Base-by-base conservation (phyloP, 192 early-diverging fungal genomes). In the Lobosporangium transversale region DNA sequence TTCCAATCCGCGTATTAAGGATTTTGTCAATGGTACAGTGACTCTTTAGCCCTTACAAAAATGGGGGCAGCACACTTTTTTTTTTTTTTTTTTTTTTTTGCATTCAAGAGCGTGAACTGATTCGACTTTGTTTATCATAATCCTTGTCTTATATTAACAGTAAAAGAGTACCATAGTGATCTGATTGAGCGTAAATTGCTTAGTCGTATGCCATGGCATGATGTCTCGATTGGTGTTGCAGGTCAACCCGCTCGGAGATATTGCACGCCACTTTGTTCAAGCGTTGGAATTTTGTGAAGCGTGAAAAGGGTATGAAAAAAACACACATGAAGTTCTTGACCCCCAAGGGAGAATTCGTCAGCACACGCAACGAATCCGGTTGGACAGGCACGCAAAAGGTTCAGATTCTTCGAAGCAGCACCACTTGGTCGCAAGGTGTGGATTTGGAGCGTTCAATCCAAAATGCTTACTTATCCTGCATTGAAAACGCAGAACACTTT, bases 151-250 rank as follows among this genome's bases (percentile, higher is more conserved):
- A n/a, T n/a, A n/a, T 15, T n/a, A 21, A n/a, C 51, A 87, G 86
- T 87, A 36, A 66, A 85, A 44, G 64, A 83, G 1, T 87, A 85
- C 80, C 68, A 84, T 35, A 66, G 55, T 47, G 66, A 79, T n/a
- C 30, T 88, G 24, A 79, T 86, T 12, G 80, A 86, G 40, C 80
- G 81, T 43, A 70, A 73, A 4, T 52, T 73, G 6, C 70, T 81
- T 2, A 59, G 89, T 51, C 86, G 94, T 47, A 94, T 95, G 94
- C 94, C 94, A 12, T 96, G 94, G 94, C 94, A 96, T 62, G 94
- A 96, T 59, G 87, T 94, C 30, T 86, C 86, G 24, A 84, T 94
- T 70, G 92, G 87, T 30, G 86, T 96, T 70, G 79, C 92, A 21
- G 94, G 94, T 12, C 87, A 87, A 60, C 85, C 92, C 4, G 93